Conservation (phyloP, 768 basidiomycete species). For the Fomitopsis pulvina region DNA sequence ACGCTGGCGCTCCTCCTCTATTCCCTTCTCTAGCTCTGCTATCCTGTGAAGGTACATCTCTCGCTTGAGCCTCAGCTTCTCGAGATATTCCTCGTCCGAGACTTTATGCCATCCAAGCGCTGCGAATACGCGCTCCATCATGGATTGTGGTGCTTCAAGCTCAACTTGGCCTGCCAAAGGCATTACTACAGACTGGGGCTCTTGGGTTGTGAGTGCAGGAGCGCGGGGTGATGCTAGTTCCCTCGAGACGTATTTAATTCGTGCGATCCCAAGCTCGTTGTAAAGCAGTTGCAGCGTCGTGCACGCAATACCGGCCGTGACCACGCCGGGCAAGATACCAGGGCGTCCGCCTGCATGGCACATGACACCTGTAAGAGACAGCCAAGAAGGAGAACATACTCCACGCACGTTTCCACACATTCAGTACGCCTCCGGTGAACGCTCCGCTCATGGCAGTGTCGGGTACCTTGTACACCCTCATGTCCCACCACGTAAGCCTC, state of each 20-base stretch:
- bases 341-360: slow-evolving; percentile 47
- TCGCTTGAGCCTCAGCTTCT: slow-evolving; percentile 49
- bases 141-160: slow-evolving; percentile 14
- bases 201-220: neutral
- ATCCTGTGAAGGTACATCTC: slow-evolving; percentile 50
- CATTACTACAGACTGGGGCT: neutral
- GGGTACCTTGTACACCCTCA: slow-evolving; percentile 53
- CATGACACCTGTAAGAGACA: neutral
- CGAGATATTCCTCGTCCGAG: slow-evolving; percentile 69
- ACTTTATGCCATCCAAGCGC: slow-evolving; percentile 48
- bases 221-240: slow-evolving; percentile 14
- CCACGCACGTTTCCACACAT: slow-evolving; percentile 54
- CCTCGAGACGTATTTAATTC: slow-evolving; percentile 51
- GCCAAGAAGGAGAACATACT: neutral
- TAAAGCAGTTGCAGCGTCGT: slow-evolving; percentile 57
- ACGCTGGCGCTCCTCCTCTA: neutral
- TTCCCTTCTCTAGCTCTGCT: slow-evolving; percentile 43
- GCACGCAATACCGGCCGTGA: slow-evolving; percentile 54
- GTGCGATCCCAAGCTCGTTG: slow-evolving; percentile 60
- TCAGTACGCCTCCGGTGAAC: slow-evolving; percentile 53
- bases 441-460: slow-evolving; percentile 75
- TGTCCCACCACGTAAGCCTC: slow-evolving; percentile 38
- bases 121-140: slow-evolving; percentile 35
- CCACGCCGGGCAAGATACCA: slow-evolving; percentile 51
- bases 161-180: neutral